Evolutionary conservation across 2,329 filamentous ascomycete genomes (phyloP), one percentile per base, ranked within the genome.

Genomic region (Celoporthe dispersa): DNA sequence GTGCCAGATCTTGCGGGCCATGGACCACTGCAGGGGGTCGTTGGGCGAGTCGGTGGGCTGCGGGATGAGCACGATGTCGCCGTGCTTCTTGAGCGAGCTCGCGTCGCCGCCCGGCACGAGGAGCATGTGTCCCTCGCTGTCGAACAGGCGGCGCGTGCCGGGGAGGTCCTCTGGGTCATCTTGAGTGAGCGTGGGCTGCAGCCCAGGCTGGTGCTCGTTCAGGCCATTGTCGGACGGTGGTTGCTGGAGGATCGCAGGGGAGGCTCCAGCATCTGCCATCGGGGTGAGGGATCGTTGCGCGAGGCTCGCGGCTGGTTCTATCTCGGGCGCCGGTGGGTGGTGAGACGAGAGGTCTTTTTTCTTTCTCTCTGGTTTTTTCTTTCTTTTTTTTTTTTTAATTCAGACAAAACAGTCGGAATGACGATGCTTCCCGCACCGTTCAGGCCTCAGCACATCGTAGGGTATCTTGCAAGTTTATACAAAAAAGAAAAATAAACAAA

Each of bases 11-110:
- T 85, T 85, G 73, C 84, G 82, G 65, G 78, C 73, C 65, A 78
- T 73, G 53, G 81, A 80, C 85, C 85, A 87, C 74, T 85, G 85
- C 70, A 87, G 78, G 28, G 85, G 85, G 73, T 87, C 85, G 72
- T 87, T 83, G 37, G 84, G 84, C 12, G 83, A 85, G 66, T 81
- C 77, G 16, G 84, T 85, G n/a, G 87, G 87, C 67, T 84, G 82
- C 3, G 86, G 86, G 3, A 84, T 82, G 35, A 88, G 81, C 28
- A 86, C 81, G 60, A 88, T 81, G 69, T 88, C 83, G 57, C 78
- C 77, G 37, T 78, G 74, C 70, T 73, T 75, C 48, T 72, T 72
- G 62, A 72, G 70, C 3, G 70, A 72, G 4, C 62, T 61, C 12
- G 66, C 68, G 31, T 72, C 68, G 70, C 70, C 70, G 62, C 62